Base-by-base conservation (phyloP, 331 rosid species). In the Dryas integrifolia region DNA sequence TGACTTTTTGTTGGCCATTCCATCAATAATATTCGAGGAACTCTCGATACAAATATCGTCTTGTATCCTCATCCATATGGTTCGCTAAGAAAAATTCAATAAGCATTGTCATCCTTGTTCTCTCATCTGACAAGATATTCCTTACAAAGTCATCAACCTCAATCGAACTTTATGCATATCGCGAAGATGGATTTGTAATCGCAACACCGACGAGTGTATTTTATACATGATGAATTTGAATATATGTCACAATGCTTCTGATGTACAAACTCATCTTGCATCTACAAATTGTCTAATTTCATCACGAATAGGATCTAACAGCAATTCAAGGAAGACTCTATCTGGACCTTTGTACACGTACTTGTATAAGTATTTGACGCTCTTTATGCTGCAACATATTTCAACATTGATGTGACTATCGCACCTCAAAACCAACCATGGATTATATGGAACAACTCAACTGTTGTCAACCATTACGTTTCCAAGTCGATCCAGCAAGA, bases 391-490 rank as follows among this genome's bases (percentile, higher is more conserved):
- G 2, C 53, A 52, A 24, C 65, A 74, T 6, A 64, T 74, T 21
- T 74, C 57, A 6, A 63, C 62, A 39, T 74, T 74, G 0, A 74
- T 48, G 8, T 74, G 72, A 21, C 66, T 55, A 15, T 75, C 5
- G 9, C 26, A 69, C 44, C 58, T 38, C 3, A 18, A 5, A 6
- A 69, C 30, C 9, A 69, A 40, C 44, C 18, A 59, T 5, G 76
- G 76, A 47, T 72, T 72, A 58, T 71, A 44, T 11, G 58, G 48
- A 64, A 65, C 49, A 52, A 74, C 78, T 46, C 78, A 74, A 30
- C 35, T 30, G 3, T 30, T 30, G 35, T 30, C 35, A 30, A 30
- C 35, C 35, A 30, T 30, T 30, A 30, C 35, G 3, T 30, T 30
- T 30, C 35, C 3, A 2, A 1, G 35, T 30, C 3, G 35, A 2